Conservation (phyloP, 225 moss, liverwort and hornwort species). For the Polytrichum commune region DNA sequence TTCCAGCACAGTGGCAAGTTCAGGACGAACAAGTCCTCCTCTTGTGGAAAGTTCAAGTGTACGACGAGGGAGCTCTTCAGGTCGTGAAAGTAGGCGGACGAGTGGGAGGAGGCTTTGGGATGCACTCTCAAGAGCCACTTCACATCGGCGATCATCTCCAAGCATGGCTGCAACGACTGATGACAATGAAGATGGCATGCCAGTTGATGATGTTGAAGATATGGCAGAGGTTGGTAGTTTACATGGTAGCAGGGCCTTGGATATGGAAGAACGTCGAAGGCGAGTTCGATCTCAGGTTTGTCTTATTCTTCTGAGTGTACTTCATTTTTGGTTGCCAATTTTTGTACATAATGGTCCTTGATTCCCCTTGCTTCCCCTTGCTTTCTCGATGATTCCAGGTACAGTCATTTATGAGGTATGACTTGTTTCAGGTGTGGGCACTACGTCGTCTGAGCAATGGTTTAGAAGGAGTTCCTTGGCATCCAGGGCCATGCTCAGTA, state of each 20-base stretch:
- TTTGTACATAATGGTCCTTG: too few relatives aligned
- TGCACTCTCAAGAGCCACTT: conserved; percentile 81
- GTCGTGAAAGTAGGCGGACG: conserved; percentile 76
- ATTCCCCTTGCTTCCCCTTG: not conserved
- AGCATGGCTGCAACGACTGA: conserved; percentile 34
- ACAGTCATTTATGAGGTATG: not conserved
- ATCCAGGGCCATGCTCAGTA: conserved; percentile 72
- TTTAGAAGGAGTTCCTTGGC: conserved; percentile 71
- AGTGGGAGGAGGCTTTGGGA: conserved; percentile 94
- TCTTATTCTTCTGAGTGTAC: too few relatives aligned
- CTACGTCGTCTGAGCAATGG: conserved; percentile 82
- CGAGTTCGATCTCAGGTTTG: conserved; percentile 85
- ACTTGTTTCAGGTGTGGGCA: conserved; percentile 78
- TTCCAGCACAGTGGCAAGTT: conserved; percentile 42
- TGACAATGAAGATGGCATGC: conserved; percentile 48
- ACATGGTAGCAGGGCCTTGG: conserved; percentile 66
- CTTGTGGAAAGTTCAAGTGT: conserved; percentile 42
- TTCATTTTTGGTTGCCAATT: not conserved
- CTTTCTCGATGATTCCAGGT: conserved; percentile 8
- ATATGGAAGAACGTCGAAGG: conserved; percentile 81
- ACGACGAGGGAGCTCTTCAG: conserved; percentile 39
- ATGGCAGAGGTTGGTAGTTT: conserved; percentile 46
- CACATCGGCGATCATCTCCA: conserved; percentile 66
- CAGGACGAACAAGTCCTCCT: conserved; percentile 53
- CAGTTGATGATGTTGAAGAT: conserved; percentile 52